Base-by-base conservation (phyloP, 495 filamentous ascomycete species). In the Aspergillus baeticus region DNA sequence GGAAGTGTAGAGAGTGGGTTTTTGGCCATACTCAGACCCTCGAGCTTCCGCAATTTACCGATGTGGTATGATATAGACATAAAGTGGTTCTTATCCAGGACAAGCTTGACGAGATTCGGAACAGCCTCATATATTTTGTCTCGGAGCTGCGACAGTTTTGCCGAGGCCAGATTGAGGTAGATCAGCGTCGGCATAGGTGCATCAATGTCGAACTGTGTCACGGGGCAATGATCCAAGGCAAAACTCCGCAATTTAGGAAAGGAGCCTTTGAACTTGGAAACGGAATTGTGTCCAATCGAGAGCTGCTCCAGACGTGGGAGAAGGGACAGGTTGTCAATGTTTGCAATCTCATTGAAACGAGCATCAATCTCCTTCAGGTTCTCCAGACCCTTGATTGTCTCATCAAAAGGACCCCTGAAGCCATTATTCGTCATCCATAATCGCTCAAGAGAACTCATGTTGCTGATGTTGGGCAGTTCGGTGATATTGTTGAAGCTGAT, bases 391-490 rank as follows among this genome's bases (percentile, higher is more conserved):
- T 76, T 78, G 69, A 97, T 87, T 0, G 83, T 82, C 3, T 81
- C 75, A 26, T 90, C 85, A 39, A 98, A 83, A 10, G 83, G 70
- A 3, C 91, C 91, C 17, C 82, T 75, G 4, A 98, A 75, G 47
- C 85, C 85, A 67, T 99, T 99, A 73, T 98, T 99, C 0, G 94
- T 97, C 64, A 95, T 91, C 77, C 91, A 92, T 35, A 99, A 81
- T 43, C 92, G 84, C 70, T 98, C 95, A 39, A 99, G 76, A 29
- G 82, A 85, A 11, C 73, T 81, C 52, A 99, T 72, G 49, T 83
- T 81, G 7, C 92, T 91, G 60, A 99, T 86, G 47, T 88, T 83
- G 0, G 91, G 91, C 23, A 98, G 72, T 56, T 65, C 78, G 37
- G 81, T 77, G 47, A 99, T 96, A 13, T 83, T 81, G 64, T 99